A percentile compares a stretch with the other conserved stretches of the same genome.
These are phyloP conservation scores for Osmanthus fragrans DNA, from an alignment of 257 asterid genomes.

Conservation along the genomic window DNA sequence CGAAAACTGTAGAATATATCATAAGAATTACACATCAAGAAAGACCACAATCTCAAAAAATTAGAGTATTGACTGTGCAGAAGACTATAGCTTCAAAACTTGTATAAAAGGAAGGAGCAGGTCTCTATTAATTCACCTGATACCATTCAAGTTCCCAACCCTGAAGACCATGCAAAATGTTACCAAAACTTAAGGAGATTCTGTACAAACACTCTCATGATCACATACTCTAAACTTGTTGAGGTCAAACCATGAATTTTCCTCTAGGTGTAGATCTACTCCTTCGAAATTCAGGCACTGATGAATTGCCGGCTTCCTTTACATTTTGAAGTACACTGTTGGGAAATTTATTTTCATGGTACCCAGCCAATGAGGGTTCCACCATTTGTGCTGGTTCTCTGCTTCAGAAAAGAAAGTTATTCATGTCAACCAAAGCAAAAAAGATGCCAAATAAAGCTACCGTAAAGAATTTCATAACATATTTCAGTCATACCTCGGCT, in stretches of 20 bases:
- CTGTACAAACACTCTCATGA: neutral
- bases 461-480: neutral
- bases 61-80: neutral
- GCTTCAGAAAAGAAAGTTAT: neutral
- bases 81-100: neutral
- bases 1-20: neutral
- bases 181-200: neutral
- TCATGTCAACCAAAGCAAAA: conserved; percentile 2
- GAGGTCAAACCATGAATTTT: conserved; percentile 36
- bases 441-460: neutral
- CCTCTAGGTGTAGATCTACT: conserved; percentile 57
- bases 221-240: neutral
- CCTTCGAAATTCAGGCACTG: conserved; percentile 39
- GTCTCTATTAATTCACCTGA: neutral
- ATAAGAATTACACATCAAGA: neutral
- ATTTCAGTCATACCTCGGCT: conserved; percentile 38
- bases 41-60: neutral
- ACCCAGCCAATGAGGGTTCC: neutral
- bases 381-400: neutral
- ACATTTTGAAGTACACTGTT: conserved; percentile 16
- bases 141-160: neutral
- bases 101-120: neutral
- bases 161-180: neutral
- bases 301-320: conserved; percentile 39
- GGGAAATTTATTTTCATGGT: neutral